These are phyloP conservation scores for Scutellaria baicalensis DNA, from an alignment of 257 asterid genomes.

Conservation along the genomic window DNA sequence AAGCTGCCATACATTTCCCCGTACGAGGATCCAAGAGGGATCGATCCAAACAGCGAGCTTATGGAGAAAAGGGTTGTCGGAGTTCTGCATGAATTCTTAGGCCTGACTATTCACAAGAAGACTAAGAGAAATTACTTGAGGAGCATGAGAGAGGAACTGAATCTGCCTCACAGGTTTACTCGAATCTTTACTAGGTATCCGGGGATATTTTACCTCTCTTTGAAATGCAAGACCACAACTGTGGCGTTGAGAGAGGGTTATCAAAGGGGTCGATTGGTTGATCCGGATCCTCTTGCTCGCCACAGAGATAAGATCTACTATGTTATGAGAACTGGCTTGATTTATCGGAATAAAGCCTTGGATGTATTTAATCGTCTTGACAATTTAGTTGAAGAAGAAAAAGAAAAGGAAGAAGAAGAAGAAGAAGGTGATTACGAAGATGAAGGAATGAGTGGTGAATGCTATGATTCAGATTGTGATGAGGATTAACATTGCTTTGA, in stretches of 20 bases:
- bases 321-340: conserved; percentile 84
- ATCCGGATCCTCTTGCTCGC: conserved; percentile 58
- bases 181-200: conserved; percentile 89
- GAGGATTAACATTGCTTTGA: conserved; percentile 32
- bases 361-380: conserved; percentile 51
- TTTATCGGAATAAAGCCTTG: conserved; percentile 59
- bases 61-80: conserved; percentile 98
- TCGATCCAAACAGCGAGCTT: conserved; percentile 78
- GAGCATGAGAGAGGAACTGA: conserved; percentile 72
- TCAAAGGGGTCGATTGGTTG: conserved; percentile 59
- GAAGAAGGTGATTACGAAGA: conserved; percentile 39
- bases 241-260: conserved; percentile 86
- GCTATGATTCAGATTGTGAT: conserved; percentile 40
- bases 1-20: conserved; percentile 94
- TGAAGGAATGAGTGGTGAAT: conserved; percentile 15
- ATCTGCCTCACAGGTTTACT: conserved; percentile 87
- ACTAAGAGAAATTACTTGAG: conserved; percentile 88
- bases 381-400: conserved; percentile 33
- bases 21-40: conserved; percentile 71
- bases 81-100: conserved; percentile 72
- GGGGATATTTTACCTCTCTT: conserved; percentile 78
- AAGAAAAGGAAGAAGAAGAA: conserved; percentile 29
- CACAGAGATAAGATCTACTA: conserved; percentile 72
- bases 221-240: conserved; percentile 89
- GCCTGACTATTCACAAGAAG: conserved; percentile 75